A percentile compares a stretch with the other conserved stretches of the same genome.
Conservation (phyloP, 73 alveolate species). For the Paramecium octaurelia region DNA sequence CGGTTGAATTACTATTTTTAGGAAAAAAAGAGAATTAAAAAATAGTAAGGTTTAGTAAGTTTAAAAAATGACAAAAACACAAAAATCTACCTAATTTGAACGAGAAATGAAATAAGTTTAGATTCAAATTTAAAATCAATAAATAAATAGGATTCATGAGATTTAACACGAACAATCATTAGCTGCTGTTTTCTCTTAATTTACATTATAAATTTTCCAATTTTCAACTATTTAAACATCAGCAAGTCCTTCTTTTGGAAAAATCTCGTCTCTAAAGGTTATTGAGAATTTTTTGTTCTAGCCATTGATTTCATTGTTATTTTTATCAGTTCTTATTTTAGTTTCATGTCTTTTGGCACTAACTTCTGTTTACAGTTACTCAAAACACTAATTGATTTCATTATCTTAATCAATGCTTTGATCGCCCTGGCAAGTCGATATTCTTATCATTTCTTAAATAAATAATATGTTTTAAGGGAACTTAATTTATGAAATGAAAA, state of each 20-base stretch:
- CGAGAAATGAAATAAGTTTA: not conserved
- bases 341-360: not conserved
- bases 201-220: not conserved
- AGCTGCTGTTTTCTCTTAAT: not conserved
- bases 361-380: not conserved
- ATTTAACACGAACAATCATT: not conserved
- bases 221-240: not conserved
- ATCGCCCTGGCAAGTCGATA: not conserved
- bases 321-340: not conserved
- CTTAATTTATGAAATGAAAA: not conserved
- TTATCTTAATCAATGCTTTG: not conserved
- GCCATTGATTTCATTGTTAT: not conserved
- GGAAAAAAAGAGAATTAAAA: not conserved
- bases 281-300: not conserved
- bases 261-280: not conserved
- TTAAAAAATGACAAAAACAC: not conserved
- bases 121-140: not conserved
- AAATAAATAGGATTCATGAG: not conserved
- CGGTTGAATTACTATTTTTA: not conserved
- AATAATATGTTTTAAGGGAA: not conserved
- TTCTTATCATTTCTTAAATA: not conserved
- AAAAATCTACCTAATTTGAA: not conserved
- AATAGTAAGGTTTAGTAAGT: not conserved
- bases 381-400: not conserved
- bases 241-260: not conserved